Base-by-base conservation (phyloP, 139 green algal genomes). In the Chlorella ohadii region DNA sequence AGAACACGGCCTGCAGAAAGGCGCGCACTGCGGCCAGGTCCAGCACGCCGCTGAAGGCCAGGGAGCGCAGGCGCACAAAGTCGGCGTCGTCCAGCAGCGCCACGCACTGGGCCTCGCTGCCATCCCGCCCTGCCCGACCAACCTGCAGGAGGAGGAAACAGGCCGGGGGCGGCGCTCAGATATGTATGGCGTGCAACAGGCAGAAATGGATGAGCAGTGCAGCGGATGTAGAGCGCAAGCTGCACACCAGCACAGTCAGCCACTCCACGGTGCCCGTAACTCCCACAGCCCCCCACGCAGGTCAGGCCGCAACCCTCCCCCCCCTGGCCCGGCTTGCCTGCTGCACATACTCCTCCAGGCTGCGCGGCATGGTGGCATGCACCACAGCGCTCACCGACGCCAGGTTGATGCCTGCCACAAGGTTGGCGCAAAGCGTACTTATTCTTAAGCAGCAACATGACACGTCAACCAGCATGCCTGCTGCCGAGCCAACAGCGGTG, bases 281-380 rank as follows among this genome's bases (percentile, higher is more conserved):
- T n/a, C n/a, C n/a, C n/a, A n/a, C n/a, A n/a, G n/a, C n/a, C n/a
- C n/a, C n/a, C n/a, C n/a, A n/a, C n/a, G n/a, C n/a, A n/a, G n/a
- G n/a, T n/a, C n/a, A n/a, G n/a, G n/a, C n/a, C n/a, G n/a, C n/a
- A n/a, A n/a, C 12, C 34, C 63, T 6, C 31, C 33, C 19, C 31
- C 19, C 4, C 31, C 4, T 41, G n/a, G 36, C 25, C 73, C 7
- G 5, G 51, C 89, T 87, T n/a, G 92, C 90, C 91, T 98, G 94
- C 89, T 98, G 95, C 74, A 98, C 94, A 64, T 97, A 98, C 79
- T 98, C 95, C 89, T 98, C 95, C 63, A 98, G 70, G 79, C 86
- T 94, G 61, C 93, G 88, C 0, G 95, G 95, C 87, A 98, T 85
- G 55, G 71, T 88, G 38, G 93, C 85, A 76, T 98, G 94, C 59